phyloP scores from a whole-genome alignment of 2,329 filamentous ascomycete species.

The Colletotrichum musicola region DNA sequence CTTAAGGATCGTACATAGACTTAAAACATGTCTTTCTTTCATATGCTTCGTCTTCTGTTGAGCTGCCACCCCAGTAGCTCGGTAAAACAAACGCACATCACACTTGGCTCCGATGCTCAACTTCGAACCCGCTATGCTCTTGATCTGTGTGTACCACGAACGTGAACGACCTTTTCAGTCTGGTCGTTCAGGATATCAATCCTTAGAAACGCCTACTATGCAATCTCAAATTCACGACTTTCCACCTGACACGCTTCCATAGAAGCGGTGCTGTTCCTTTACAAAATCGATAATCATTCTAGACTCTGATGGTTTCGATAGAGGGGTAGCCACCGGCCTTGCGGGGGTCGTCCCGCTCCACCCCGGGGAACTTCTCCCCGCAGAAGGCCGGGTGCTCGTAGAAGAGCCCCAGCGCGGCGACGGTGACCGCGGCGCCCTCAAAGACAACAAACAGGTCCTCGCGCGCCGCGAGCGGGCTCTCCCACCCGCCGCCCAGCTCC shows the following conservation, averaged over 20 bases:
- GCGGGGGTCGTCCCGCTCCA: not conserved
- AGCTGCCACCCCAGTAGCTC: too few species aligned
- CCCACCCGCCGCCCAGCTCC: constrained; percentile 75
- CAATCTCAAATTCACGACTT: too few species aligned
- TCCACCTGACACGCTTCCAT: too few species aligned
- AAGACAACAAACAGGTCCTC: constrained; percentile 69
- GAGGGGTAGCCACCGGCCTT: not conserved
- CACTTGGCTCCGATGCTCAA: too few species aligned
- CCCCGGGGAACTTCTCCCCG: constrained; percentile 46
- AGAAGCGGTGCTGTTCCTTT: not conserved
- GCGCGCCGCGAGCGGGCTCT: constrained; percentile 66
- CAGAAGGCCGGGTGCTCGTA: constrained; percentile 51
- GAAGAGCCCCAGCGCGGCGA: constrained; percentile 60
- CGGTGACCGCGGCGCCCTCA: constrained; percentile 66
- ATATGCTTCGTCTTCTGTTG: not conserved
- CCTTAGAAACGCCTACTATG: too few species aligned
- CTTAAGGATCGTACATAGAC: constrained; percentile 17
- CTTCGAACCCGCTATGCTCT: too few species aligned
- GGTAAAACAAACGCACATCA: too few species aligned
- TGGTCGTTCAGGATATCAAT: too few species aligned
- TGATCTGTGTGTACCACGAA: too few species aligned
- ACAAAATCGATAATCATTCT: too few species aligned
- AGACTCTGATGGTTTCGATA: too few species aligned
- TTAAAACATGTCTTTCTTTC: not conserved
- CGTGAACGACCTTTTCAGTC: too few species aligned